Conservation (phyloP, 805 yeast genomes). For the Kluyveromyces siamensis region DNA sequence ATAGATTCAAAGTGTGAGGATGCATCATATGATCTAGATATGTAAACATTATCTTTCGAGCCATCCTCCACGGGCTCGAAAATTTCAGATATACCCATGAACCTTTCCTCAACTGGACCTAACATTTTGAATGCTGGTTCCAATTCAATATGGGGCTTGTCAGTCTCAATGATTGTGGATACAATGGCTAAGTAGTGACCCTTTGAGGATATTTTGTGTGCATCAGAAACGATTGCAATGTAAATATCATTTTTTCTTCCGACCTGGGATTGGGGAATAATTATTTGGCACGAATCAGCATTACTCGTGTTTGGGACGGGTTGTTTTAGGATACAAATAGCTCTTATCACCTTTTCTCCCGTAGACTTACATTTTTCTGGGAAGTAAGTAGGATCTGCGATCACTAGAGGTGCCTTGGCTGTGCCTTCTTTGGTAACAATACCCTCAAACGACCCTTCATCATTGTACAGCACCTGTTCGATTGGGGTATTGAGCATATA, state of each 20-base stretch:
- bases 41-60: conserved; percentile 60
- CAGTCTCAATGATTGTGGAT: conserved; percentile 91
- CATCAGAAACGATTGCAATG: conserved; percentile 79
- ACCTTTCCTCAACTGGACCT: conserved; percentile 69
- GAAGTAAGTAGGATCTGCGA: conserved; percentile 97
- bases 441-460: conserved; percentile 67
- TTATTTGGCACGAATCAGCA: conserved; percentile 84
- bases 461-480: conserved; percentile 74
- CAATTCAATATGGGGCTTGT: conserved; percentile 81
- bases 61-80: conserved; percentile 87
- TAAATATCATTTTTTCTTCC: conserved; percentile 90
- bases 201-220: conserved; percentile 83
- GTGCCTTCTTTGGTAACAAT: conserved; percentile 86
- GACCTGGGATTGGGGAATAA: conserved; percentile 94
- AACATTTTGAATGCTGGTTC: conserved; percentile 89
- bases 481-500: conserved; percentile 96
- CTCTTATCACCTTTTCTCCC: conserved; percentile 31
- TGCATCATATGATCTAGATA: conserved; percentile 88
- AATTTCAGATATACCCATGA: conserved; percentile 89
- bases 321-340: conserved; percentile 78
- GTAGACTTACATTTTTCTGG: conserved; percentile 43
- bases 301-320: conserved; percentile 77
- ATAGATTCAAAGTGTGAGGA: conserved; percentile 92
- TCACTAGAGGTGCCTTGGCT: conserved; percentile 86
- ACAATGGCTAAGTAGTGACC: conserved; percentile 89